Base-by-base conservation (phyloP, 441 rosid species). In the Eutrema salsugineum region DNA sequence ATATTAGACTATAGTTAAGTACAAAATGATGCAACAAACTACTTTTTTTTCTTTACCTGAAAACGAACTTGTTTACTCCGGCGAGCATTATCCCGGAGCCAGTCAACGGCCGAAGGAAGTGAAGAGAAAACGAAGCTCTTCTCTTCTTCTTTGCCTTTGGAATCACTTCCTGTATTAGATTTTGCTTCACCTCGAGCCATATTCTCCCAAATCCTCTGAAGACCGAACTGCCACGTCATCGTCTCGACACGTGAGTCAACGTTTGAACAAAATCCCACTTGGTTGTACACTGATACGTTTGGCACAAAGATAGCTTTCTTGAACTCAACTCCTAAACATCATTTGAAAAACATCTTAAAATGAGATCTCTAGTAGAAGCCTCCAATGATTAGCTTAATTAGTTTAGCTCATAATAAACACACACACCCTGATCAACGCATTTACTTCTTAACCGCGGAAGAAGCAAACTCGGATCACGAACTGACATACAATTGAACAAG, bases 401-500 rank as follows among this genome's bases (percentile, higher is more conserved):
- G 5, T 35, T 66, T 19, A 32, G 32, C 53, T 51, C 47, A 30
- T 50, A 35, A 27, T 35, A 51, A 10, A 47, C n/a, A n/a, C n/a
- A 72, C 78, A 81, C 79, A 92, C 98, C 98, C 28, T 87, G 81
- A 78, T 79, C 85, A 44, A 87, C 84, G 71, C 99, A 90, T 19
- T 85, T 82, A 62, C 73, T 87, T 82, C 87, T 80, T 77, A 94
- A 73, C 68, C 57, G 72, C 5, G 98, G 98, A 71, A 94, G 86
- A 69, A 92, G 99, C 80, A 90, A 80, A 83, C 84, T 85, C 56
- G 99, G 99, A 66, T 94, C 99, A 78, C 99, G 88, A 69, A 92
- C 94, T 0, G 94, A 71, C 98, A 94, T 94, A 73, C 99, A 94
- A 68, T 89, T 92, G 83, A 92, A 94, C 80, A 94, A 77, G 54